phyloP scores from a whole-genome alignment of 768 basidiomycete species.

The Brasilioporus rufonigricans region DNA sequence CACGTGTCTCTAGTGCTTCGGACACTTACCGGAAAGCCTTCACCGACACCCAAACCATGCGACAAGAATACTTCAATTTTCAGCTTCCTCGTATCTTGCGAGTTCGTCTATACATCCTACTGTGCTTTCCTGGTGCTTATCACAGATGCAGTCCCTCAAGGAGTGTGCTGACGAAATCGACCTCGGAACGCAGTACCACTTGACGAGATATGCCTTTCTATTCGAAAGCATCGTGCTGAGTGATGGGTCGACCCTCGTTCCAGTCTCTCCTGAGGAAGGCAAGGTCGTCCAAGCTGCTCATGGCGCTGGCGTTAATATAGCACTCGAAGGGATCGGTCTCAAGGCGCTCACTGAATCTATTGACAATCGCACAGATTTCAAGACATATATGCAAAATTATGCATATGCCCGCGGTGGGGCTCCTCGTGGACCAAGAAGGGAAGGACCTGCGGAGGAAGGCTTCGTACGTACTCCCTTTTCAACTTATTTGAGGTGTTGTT shows the following conservation, averaged over 20 bases:
- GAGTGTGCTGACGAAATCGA: conserved; percentile 96
- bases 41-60: conserved; percentile 81
- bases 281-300: conserved; percentile 13
- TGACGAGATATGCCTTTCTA: conserved; percentile 91
- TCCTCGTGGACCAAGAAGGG: conserved; percentile 74
- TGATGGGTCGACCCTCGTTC: conserved; percentile 81
- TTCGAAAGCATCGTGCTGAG: conserved; percentile 88
- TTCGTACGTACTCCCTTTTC: conserved; percentile 63
- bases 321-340: conserved; percentile 57
- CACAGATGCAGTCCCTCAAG: conserved; percentile 67
- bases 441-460: conserved; percentile 89
- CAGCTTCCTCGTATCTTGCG: conserved; percentile 92
- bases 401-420: conserved; percentile 78
- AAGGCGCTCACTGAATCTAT: conserved; percentile 88
- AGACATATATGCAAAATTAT: conserved; percentile 96
- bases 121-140: conserved; percentile 8
- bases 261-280: conserved; percentile 73
- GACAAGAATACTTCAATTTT: conserved; percentile 98
- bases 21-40: conserved; percentile 91
- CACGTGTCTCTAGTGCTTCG: conserved; percentile 79
- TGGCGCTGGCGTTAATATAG: neutral
- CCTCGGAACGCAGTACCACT: conserved; percentile 95
- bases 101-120: conserved; percentile 46
- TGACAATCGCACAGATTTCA: conserved; percentile 94
- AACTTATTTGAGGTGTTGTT: conserved; percentile 4